A percentile compares a stretch with the other conserved stretches of the same genome.
These are phyloP conservation scores for Eruca vesicaria DNA, from an alignment of 441 rosid genomes.

Conservation along the genomic window DNA sequence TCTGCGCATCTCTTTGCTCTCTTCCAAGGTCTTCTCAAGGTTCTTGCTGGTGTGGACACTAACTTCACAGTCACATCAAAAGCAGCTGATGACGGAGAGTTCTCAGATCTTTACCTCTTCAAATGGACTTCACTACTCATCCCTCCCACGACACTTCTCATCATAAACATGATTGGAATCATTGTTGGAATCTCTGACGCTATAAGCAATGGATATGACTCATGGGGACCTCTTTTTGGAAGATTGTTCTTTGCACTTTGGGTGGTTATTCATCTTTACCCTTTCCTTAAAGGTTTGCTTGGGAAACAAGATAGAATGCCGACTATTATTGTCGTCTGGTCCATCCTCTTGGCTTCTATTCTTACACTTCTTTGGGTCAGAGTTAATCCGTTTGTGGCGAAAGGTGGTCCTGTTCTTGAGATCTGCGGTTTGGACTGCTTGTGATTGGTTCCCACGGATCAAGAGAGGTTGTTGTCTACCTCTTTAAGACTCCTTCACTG, in stretches of 20 bases:
- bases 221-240: slow-evolving; percentile 97
- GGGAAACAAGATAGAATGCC: slow-evolving; percentile 88
- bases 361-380: slow-evolving; percentile 89
- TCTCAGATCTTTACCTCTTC: slow-evolving; percentile 86
- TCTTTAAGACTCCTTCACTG: slow-evolving; percentile 27
- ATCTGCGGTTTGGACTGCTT: slow-evolving; percentile 78
- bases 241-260: slow-evolving; percentile 83
- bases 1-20: slow-evolving; percentile 95
- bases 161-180: slow-evolving; percentile 76
- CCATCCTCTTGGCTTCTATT: slow-evolving; percentile 84
- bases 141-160: slow-evolving; percentile 78
- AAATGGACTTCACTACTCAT: slow-evolving; percentile 90
- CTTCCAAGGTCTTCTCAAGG: slow-evolving; percentile 95
- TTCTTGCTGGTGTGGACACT: slow-evolving; percentile 90
- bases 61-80: slow-evolving; percentile 97
- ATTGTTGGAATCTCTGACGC: slow-evolving; percentile 84
- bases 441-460: slow-evolving; percentile 32
- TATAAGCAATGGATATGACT: slow-evolving; percentile 85
- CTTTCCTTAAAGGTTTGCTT: slow-evolving; percentile 87
- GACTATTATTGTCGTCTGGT: slow-evolving; percentile 87
- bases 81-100: slow-evolving; percentile 87
- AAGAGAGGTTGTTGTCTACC: slow-evolving; percentile 13
- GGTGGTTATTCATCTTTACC: slow-evolving; percentile 94
- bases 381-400: slow-evolving; percentile 73
- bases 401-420: slow-evolving; percentile 69